phyloP scores from a whole-genome alignment of 208 protist genomes.

The Strigomonas galati region DNA sequence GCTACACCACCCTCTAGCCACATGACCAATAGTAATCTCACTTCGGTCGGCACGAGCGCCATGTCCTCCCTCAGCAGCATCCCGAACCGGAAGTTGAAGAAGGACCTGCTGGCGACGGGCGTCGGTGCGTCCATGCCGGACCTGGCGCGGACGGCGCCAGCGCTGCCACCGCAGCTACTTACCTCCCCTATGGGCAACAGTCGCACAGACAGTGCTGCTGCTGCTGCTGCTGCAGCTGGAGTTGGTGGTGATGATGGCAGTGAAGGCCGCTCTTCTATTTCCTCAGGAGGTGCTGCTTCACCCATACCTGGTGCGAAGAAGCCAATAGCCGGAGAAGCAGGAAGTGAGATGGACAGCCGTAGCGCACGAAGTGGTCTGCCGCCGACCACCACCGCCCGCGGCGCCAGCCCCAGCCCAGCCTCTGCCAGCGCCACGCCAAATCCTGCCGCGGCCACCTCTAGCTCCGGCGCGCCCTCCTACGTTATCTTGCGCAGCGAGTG shows the following conservation, averaged over 20 bases:
- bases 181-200: background rate
- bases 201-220: too few relatives aligned
- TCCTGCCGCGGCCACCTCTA: background rate
- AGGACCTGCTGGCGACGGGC: background rate
- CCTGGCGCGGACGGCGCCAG: background rate
- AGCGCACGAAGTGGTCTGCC: too few relatives aligned
- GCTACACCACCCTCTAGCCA: background rate
- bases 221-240: background rate
- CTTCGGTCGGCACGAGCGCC: background rate
- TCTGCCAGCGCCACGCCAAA: too few relatives aligned
- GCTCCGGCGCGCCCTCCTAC: slow-evolving; percentile 22
- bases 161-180: background rate
- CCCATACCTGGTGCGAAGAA: background rate
- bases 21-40: background rate
- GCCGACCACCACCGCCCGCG: too few relatives aligned
- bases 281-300: background rate
- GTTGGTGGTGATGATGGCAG: background rate
- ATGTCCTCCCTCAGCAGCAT: background rate
- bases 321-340: too few relatives aligned
- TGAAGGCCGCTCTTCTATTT: background rate
- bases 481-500: slow-evolving; percentile 38
- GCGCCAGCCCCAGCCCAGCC: too few relatives aligned
- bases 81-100: background rate
- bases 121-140: background rate
- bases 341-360: too few relatives aligned